Conservation (phyloP, 2,329 filamentous ascomycete genomes). For the Aspergillus transmontanensis region DNA sequence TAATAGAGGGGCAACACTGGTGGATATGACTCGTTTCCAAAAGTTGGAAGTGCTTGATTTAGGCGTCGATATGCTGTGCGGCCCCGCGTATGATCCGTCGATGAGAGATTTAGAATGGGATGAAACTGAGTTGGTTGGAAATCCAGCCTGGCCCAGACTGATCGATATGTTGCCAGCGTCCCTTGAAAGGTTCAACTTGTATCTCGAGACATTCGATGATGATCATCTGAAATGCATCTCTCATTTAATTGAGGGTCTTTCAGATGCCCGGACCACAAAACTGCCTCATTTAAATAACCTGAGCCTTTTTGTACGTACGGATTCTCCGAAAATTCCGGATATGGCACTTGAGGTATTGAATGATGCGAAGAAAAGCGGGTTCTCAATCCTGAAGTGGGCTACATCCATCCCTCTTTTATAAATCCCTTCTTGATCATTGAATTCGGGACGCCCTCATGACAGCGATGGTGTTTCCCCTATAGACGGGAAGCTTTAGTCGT, state of each 20-base stretch:
- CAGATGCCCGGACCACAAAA: conserved; percentile 3
- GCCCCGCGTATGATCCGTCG: conserved; percentile 5
- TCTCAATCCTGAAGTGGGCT: neutral
- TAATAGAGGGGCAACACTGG: neutral
- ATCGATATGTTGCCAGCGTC: conserved; percentile 9
- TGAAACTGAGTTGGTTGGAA: neutral
- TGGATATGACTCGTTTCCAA: conserved; percentile 9
- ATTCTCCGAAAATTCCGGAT: neutral
- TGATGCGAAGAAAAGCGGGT: conserved; percentile 10
- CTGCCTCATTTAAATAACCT: neutral
- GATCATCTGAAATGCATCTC: conserved; percentile 5
- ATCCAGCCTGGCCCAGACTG: conserved; percentile 7
- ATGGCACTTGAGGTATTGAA: conserved; percentile 4
- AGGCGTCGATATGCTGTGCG: conserved; percentile 6
- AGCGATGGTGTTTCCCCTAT: neutral
- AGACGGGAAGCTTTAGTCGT: neutral
- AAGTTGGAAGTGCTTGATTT: conserved; percentile 4
- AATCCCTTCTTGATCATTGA: neutral
- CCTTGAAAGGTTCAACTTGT: conserved; percentile 3
- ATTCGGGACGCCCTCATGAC: neutral
- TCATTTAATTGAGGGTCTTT: conserved; percentile 8
- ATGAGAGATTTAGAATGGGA: conserved; percentile 6
- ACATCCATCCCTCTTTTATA: conserved; percentile 5
- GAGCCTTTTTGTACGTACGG: neutral
- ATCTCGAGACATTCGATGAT: neutral